These are phyloP conservation scores for Mycena haematopus DNA, from an alignment of 768 basidiomycete species.

Conservation along the genomic window DNA sequence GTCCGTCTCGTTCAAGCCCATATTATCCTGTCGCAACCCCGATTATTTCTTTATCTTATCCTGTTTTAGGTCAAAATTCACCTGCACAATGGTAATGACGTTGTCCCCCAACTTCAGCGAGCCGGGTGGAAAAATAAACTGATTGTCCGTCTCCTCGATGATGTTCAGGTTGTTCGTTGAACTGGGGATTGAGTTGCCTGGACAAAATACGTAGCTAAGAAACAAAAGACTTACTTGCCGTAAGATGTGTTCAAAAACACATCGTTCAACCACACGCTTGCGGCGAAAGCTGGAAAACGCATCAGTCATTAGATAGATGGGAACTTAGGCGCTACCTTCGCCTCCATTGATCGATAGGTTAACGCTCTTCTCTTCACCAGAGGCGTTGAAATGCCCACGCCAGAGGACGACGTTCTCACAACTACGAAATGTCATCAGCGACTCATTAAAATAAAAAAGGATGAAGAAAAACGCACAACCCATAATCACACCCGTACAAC, in stretches of 20 bases:
- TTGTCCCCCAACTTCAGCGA: constrained; percentile 67
- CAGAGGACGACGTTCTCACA: constrained; percentile 85
- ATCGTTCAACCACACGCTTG: constrained; percentile 81
- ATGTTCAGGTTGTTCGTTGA: constrained; percentile 70
- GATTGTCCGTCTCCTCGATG: constrained; percentile 71
- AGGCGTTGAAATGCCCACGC: constrained; percentile 79
- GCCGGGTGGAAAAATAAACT: constrained; percentile 65
- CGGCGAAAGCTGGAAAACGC: constrained; percentile 67
- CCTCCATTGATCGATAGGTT: constrained; percentile 85
- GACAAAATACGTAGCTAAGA: neutral
- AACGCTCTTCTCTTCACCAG: constrained; percentile 64
- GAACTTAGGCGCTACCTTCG: constrained; percentile 53
- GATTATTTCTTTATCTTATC: neutral
- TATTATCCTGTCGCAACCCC: constrained; percentile 62
- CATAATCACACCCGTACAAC: constrained; percentile 89
- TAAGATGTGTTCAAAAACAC: constrained; percentile 75
- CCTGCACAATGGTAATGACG: constrained; percentile 80
- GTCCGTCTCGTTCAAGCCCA: constrained; percentile 73
- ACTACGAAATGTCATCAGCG: constrained; percentile 44
- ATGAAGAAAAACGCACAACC: constrained; percentile 59
- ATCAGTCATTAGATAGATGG: neutral
- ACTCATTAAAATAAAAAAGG: neutral
- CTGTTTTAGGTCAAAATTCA: constrained; percentile 33
- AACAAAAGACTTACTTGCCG: constrained; percentile 61
- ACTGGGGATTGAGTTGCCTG: constrained; percentile 40